Base-by-base conservation (phyloP, 148 eudicot species). In the Rhododendron griersonianum region DNA sequence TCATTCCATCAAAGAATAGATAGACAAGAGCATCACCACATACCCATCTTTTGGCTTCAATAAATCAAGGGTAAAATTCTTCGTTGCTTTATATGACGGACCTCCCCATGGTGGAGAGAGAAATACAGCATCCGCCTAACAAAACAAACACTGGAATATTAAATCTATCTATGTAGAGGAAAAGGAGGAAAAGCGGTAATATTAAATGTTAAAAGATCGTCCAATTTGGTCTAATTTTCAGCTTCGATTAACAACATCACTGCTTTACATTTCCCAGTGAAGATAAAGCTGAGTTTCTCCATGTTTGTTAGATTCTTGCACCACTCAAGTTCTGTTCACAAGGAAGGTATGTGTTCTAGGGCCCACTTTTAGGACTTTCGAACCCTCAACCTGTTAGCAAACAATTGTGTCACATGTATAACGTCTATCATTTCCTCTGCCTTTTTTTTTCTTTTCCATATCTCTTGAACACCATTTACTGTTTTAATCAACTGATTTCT, bases 61-160 rank as follows among this genome's bases (percentile, higher is more conserved):
- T 45, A 86, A 78, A 85, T 92, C 90, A 76, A 92, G 93, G 30
- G 93, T 90, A 45, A 86, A 92, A 44, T 85, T 87, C 80, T 88
- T 87, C 18, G 61, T 84, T 81, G 78, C 61, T 83, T 78, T 89
- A 79, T 92, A 90, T 69, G 92, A 89, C 30, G 93, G 93, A 78
- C 93, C 93, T 11, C 92, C 93, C 93, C 93, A 92, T 67, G 93
- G 93, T 69, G 93, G 93, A 84, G 93, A 86, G 73, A 92, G 92
- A 88, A 92, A 92, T 28, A 86, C 86, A 41, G 85, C 86, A 7
- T 92, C 91, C 69, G 90, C 93, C 93, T 89, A 76, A 73, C 16
- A 78, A 86, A 87, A 83, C 21, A 78, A 84, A 84, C 33, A 55
- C 53, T 9, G 30, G 16, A 30, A n/a, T 45, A 39, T 33, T 30